A percentile compares a stretch with the other conserved stretches of the same genome.
These are phyloP conservation scores for Pichia sp. DNA, from an alignment of 1,139 yeast genomes.

Conservation along the genomic window DNA sequence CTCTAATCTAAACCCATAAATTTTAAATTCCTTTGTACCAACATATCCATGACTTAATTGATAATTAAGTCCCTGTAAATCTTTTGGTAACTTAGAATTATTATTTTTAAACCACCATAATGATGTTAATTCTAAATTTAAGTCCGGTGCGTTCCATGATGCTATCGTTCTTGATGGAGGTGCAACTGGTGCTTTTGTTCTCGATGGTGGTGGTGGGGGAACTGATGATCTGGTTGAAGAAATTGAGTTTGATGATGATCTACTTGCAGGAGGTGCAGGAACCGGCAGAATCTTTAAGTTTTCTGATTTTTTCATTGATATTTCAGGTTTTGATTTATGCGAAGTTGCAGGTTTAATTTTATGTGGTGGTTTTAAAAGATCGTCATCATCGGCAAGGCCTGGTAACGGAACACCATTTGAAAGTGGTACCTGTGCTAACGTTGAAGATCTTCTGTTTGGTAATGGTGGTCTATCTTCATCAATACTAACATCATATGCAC, in stretches of 20 bases:
- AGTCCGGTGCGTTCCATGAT: slow-evolving; percentile 29
- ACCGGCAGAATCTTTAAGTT: not conserved
- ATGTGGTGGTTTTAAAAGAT: not conserved
- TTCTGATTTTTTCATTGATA: slow-evolving; percentile 5
- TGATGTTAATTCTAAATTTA: slow-evolving; percentile 38
- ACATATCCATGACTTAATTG: slow-evolving; percentile 31
- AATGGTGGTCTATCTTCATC: slow-evolving; percentile 17
- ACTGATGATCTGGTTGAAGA: slow-evolving; percentile 3
- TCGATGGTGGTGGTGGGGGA: slow-evolving; percentile 16
- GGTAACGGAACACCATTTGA: slow-evolving; percentile 10
- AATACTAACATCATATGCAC: slow-evolving; percentile 6
- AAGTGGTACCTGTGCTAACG: not conserved
- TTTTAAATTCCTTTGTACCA: slow-evolving; percentile 23
- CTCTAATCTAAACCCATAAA: slow-evolving; percentile 37
- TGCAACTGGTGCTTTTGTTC: slow-evolving; percentile 19
- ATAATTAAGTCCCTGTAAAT: slow-evolving; percentile 35
- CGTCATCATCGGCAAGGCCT: slow-evolving; percentile 4
- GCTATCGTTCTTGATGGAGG: slow-evolving; percentile 15
- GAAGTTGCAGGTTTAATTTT: slow-evolving; percentile 6
- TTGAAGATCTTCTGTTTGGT: slow-evolving; percentile 7
- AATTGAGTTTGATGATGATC: slow-evolving; percentile 2
- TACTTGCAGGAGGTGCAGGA: slow-evolving; percentile 11
- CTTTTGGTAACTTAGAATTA: slow-evolving; percentile 32
- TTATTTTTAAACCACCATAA: slow-evolving; percentile 41
- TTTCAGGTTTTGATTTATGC: slow-evolving; percentile 5